These are phyloP conservation scores for Phylloboletellus chloephorus DNA, from an alignment of 1,284 basidiomycete genomes.

Conservation along the genomic window DNA sequence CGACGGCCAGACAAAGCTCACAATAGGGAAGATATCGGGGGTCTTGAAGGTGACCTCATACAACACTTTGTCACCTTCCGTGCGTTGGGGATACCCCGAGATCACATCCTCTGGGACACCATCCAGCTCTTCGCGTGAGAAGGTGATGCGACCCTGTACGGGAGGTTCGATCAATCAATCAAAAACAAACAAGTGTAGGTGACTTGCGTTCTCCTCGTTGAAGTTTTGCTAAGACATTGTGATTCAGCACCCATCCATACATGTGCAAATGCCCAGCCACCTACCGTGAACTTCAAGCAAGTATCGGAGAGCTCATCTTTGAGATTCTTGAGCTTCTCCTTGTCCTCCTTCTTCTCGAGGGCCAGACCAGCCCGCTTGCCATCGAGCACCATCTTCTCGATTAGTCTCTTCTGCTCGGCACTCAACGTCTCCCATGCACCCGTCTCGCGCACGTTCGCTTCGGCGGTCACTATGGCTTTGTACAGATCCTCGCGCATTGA, in stretches of 20 bases:
- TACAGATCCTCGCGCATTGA: constrained; percentile 77
- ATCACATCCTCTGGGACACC: constrained; percentile 75
- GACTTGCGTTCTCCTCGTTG: constrained; percentile 73
- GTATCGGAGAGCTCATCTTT: constrained; percentile 68
- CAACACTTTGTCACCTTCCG: constrained; percentile 49
- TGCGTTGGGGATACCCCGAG: constrained; percentile 65
- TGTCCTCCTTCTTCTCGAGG: constrained; percentile 55
- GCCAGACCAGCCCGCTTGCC: constrained; percentile 71
- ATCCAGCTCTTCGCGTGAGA: constrained; percentile 67
- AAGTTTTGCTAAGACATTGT: constrained; percentile 62
- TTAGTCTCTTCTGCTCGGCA: constrained; percentile 63
- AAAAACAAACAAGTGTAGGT: not conserved
- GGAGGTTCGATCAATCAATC: not conserved
- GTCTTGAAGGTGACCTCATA: constrained; percentile 53
- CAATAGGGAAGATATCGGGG: constrained; percentile 74
- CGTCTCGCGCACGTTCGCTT: constrained; percentile 57
- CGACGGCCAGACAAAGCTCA: constrained; percentile 32
- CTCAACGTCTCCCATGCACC: constrained; percentile 54
- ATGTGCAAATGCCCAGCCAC: constrained; percentile 19
- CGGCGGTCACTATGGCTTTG: constrained; percentile 61
- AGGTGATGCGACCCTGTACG: constrained; percentile 51
- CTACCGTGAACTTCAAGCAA: constrained; percentile 68
- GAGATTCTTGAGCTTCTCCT: constrained; percentile 50
- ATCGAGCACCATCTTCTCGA: constrained; percentile 74
- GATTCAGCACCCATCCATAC: not conserved